Conservation (phyloP, 306 rosid species). For the Pterocarpus macrocarpus region DNA sequence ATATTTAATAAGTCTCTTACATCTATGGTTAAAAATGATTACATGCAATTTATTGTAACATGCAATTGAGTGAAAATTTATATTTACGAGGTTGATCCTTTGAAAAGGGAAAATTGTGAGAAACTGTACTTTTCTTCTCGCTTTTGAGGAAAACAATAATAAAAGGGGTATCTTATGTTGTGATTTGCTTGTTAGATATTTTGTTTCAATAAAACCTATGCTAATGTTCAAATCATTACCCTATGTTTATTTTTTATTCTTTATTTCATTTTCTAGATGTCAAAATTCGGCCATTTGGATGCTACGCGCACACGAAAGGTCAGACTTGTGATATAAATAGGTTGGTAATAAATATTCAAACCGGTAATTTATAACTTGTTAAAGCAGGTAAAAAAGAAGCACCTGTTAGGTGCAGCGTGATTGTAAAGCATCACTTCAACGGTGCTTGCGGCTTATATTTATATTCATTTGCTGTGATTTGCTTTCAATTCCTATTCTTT, state of each 20-base stretch:
- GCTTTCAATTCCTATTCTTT: not conserved
- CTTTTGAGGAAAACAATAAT: too few species aligned
- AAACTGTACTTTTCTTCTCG: too few species aligned
- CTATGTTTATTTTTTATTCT: too few species aligned
- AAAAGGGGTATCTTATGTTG: too few species aligned
- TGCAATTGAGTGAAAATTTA: not conserved
- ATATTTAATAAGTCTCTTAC: not conserved
- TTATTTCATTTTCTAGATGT: too few species aligned
- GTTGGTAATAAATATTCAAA: not conserved
- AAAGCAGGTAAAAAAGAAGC: not conserved
- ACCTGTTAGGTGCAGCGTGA: not conserved
- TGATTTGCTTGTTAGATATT: too few species aligned
- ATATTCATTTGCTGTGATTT: not conserved
- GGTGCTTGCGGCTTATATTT: not conserved
- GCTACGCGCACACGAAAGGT: not conserved
- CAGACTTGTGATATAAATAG: not conserved
- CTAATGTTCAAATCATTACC: too few species aligned
- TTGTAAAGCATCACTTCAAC: not conserved
- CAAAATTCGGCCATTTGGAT: not conserved
- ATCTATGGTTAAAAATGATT: not conserved
- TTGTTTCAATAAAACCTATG: too few species aligned
- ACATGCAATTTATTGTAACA: not conserved
- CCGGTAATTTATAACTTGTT: not conserved
- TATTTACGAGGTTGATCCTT: too few species aligned
- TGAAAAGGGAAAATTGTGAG: too few species aligned